Percentiles rank a stretch among this genome's conserved stretches.
Conservation (phyloP, 108 stramenopile genomes). For the Parmales sp. region DNA sequence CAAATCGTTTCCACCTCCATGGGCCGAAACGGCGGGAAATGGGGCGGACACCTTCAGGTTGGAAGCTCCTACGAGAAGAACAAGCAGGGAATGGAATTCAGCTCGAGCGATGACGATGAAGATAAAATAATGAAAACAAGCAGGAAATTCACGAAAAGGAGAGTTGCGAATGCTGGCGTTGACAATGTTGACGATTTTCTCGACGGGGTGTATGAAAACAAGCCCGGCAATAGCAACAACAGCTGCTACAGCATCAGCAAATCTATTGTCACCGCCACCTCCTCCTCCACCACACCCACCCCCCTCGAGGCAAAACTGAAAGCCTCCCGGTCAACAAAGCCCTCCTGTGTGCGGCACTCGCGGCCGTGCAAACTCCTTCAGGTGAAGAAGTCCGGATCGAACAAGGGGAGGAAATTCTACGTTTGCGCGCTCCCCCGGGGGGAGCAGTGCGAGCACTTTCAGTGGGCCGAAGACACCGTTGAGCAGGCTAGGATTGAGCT, state of each 20-base stretch:
- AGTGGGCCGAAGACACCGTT: conserved; percentile 75
- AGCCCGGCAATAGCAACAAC: not conserved
- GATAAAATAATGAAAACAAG: not conserved
- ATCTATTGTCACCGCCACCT: not conserved
- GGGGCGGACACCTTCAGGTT: not conserved
- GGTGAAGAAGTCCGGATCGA: conserved; percentile 67
- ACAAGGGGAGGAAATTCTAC: conserved; percentile 76
- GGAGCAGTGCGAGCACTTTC: conserved; percentile 76
- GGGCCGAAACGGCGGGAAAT: conserved; percentile 38
- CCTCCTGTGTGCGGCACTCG: conserved; percentile 58
- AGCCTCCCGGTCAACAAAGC: conserved; percentile 14
- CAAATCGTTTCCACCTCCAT: conserved; percentile 25
- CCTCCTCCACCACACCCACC: not conserved
- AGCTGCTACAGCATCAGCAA: conserved; percentile 4
- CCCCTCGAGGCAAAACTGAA: not conserved
- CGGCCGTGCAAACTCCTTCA: conserved; percentile 58
- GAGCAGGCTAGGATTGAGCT: conserved; percentile 22
- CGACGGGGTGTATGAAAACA: conserved; percentile 38
- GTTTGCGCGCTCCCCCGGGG: conserved; percentile 68
- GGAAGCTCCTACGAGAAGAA: too few relatives aligned
- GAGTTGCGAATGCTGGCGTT: conserved; percentile 39
- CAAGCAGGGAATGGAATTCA: not conserved
- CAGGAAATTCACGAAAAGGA: not conserved
- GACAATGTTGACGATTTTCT: conserved; percentile 76
- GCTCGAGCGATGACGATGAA: conserved; percentile 5